Percentiles rank a stretch among this genome's conserved stretches.
These are phyloP conservation scores for Chlamydomonas sp. DNA, from an alignment of 139 green algal genomes.

Conservation along the genomic window DNA sequence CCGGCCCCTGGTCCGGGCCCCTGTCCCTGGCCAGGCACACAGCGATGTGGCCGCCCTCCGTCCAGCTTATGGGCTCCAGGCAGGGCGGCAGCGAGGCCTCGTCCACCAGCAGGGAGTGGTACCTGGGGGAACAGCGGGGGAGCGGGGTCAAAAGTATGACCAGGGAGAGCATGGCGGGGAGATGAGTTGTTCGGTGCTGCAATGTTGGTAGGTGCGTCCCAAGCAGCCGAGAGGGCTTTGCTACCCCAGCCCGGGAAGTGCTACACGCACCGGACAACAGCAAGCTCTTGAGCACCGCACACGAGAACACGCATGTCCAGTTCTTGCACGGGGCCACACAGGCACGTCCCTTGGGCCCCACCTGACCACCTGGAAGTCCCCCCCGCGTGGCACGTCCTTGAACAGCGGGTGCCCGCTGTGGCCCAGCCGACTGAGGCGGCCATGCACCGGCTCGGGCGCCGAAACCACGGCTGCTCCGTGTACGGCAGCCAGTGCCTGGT, in stretches of 20 bases:
- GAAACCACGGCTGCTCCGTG: slow-evolving; percentile 75
- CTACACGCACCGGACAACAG: not conserved
- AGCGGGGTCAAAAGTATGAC: not conserved
- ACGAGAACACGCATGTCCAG: no score
- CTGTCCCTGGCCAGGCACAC: slow-evolving; percentile 43
- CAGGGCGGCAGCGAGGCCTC: slow-evolving; percentile 70
- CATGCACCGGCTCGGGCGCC: slow-evolving; percentile 92
- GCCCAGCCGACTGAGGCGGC: slow-evolving; percentile 78
- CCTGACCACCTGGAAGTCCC: slow-evolving; percentile 70
- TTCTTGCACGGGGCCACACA: no score
- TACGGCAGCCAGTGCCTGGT: slow-evolving; percentile 89
- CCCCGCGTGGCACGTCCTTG: slow-evolving; percentile 77
- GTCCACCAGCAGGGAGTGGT: slow-evolving; percentile 95
- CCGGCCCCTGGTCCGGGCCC: not conserved
- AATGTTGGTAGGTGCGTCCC: no score
- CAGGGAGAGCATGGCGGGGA: not conserved
- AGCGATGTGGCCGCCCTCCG: slow-evolving; percentile 60
- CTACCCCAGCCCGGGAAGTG: no score
- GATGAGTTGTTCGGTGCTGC: no score
- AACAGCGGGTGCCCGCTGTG: slow-evolving; percentile 89
- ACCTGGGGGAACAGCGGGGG: slow-evolving; percentile 61
- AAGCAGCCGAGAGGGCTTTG: no score
- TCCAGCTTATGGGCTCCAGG: slow-evolving; percentile 89
- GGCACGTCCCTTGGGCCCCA: slow-evolving; percentile 10
- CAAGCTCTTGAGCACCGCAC: not conserved